phyloP scores from a whole-genome alignment of 495 filamentous ascomycete species.

The Baudoinia panamericana region DNA sequence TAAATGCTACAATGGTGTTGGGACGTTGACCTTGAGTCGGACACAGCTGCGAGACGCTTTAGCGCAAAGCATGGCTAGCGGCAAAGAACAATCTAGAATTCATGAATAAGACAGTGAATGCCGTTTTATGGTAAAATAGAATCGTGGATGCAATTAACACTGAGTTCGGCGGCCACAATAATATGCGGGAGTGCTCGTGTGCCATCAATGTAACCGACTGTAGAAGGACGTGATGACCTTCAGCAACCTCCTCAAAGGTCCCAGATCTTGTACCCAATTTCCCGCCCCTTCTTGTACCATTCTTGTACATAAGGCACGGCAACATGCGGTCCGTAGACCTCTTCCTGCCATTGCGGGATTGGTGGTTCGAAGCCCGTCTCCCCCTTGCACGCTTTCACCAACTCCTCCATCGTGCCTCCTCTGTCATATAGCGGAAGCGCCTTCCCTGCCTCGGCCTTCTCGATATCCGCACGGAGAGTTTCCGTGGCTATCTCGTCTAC shows the following conservation, averaged over 20 bases:
- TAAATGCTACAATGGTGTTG: no score
- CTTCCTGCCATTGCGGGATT: conserved; percentile 13
- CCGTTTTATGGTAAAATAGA: no score
- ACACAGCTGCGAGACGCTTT: no score
- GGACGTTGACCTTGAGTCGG: no score
- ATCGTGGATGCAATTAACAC: no score
- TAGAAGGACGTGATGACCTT: no score
- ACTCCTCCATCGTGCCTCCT: conserved; percentile 9
- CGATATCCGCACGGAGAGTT: conserved; percentile 22
- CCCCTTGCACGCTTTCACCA: conserved; percentile 7
- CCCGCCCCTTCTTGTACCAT: conserved; percentile 11
- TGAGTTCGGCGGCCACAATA: no score
- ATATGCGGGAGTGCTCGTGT: no score
- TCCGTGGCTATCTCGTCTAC: conserved; percentile 27
- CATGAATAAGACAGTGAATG: no score
- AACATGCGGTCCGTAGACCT: conserved; percentile 15
- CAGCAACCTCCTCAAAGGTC: conserved; percentile 1
- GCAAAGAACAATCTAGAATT: no score
- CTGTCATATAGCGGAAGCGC: conserved; percentile 8
- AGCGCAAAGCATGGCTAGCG: no score
- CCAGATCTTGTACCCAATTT: conserved; percentile 14
- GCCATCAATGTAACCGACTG: no score
- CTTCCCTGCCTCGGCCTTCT: conserved; percentile 14
- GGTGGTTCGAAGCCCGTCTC: conserved; percentile 13
- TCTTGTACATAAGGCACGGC: conserved; percentile 14